Conservation (phyloP, 2,329 filamentous ascomycete species). For the Kalmusia sp. region DNA sequence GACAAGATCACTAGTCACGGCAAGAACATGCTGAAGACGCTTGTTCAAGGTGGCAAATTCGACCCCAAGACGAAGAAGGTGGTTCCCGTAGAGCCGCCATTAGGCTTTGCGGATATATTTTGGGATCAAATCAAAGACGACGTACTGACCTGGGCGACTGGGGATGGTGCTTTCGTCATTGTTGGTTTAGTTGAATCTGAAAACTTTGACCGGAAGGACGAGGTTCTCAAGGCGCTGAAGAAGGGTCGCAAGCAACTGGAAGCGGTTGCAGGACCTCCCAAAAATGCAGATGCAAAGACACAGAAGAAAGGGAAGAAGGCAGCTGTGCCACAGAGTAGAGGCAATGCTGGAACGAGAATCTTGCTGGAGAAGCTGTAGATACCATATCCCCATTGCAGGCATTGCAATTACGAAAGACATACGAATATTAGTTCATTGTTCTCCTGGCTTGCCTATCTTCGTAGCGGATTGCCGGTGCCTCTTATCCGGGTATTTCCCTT, state of each 20-base stretch:
- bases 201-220: slow-evolving; percentile 70
- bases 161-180: slow-evolving; percentile 84
- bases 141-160: slow-evolving; percentile 83
- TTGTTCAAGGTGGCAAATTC: slow-evolving; percentile 88
- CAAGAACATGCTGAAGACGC: slow-evolving; percentile 88
- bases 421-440: background rate
- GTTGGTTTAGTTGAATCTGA: slow-evolving; percentile 78
- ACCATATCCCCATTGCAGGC: background rate
- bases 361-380: slow-evolving; percentile 51
- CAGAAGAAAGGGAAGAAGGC: slow-evolving; percentile 39
- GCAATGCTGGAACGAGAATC: slow-evolving; percentile 57
- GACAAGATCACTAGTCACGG: slow-evolving; percentile 60
- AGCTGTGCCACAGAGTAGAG: slow-evolving; percentile 49
- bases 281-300: slow-evolving; percentile 23
- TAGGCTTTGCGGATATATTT: slow-evolving; percentile 82
- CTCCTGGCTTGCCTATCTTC: no score
- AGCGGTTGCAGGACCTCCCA: slow-evolving; percentile 62
- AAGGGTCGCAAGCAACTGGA: slow-evolving; percentile 76
- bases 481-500: no score
- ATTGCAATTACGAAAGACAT: background rate
- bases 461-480: no score
- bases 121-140: slow-evolving; percentile 80
- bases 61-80: slow-evolving; percentile 75
- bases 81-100: slow-evolving; percentile 73
- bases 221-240: slow-evolving; percentile 73